A percentile compares a stretch with the other conserved stretches of the same genome.
Conservation (phyloP, 1,284 basidiomycete species). For the Ceratobasidium sp. region DNA sequence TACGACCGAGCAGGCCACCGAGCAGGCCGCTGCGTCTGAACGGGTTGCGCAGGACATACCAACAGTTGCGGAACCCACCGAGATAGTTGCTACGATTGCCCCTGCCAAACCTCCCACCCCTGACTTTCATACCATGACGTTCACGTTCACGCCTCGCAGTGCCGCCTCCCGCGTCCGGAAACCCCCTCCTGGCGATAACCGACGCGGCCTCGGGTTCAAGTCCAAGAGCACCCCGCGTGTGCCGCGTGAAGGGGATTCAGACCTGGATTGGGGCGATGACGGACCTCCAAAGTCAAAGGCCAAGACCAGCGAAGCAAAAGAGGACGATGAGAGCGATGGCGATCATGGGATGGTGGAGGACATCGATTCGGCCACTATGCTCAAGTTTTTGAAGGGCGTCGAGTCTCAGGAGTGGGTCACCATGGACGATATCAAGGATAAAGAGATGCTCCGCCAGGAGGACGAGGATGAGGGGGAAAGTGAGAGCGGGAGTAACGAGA, state of each 20-base stretch:
- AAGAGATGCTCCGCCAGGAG: slow-evolving; percentile 60
- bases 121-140: slow-evolving; percentile 26
- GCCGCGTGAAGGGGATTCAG: slow-evolving; percentile 63
- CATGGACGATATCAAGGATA: slow-evolving; percentile 71
- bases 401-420: slow-evolving; percentile 61
- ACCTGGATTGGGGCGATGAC: slow-evolving; percentile 68
- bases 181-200: neutral
- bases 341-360: slow-evolving; percentile 40
- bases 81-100: neutral
- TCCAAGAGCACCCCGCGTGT: neutral
- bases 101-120: slow-evolving; percentile 20
- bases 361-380: slow-evolving; percentile 59
- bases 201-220: slow-evolving; percentile 25
- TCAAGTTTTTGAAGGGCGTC: slow-evolving; percentile 46
- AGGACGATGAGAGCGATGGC: slow-evolving; percentile 48
- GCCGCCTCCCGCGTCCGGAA: slow-evolving; percentile 17
- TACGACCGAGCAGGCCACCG: neutral
- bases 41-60: neutral
- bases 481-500: slow-evolving; percentile 60
- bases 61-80: neutral
- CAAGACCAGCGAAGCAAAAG: slow-evolving; percentile 45
- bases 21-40: neutral
- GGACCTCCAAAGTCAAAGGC: slow-evolving; percentile 28
- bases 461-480: slow-evolving; percentile 57
- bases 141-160: slow-evolving; percentile 29